A percentile compares a stretch with the other conserved stretches of the same genome.
These are phyloP conservation scores for Tilletia indica DNA, from an alignment of 1,284 basidiomycete species.

Conservation along the genomic window DNA sequence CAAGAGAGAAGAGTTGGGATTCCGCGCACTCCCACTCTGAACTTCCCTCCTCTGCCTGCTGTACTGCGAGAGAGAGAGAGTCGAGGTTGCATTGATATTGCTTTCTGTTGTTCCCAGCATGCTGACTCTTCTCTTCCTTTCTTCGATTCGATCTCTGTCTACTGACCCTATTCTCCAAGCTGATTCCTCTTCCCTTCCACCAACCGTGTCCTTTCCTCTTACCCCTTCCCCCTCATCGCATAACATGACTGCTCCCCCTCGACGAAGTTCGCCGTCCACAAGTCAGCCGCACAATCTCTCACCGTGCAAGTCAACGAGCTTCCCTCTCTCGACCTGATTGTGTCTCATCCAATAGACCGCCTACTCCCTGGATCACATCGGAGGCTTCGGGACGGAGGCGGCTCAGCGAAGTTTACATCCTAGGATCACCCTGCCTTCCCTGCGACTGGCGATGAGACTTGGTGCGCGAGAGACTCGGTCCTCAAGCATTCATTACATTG, in stretches of 20 bases:
- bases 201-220: no score
- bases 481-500: neutral
- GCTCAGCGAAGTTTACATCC: neutral
- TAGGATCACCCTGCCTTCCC: neutral
- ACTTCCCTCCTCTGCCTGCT: no score
- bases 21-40: no score
- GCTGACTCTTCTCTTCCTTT: no score
- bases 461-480: neutral
- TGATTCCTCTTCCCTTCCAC: no score
- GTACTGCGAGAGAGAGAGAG: no score
- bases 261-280: slow-evolving; percentile 5
- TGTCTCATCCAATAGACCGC: neutral
- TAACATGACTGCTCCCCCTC: neutral
- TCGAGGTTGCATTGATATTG: no score
- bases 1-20: no score
- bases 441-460: neutral
- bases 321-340: neutral
- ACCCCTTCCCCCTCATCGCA: no score
- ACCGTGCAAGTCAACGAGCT: neutral
- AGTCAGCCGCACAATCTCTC: neutral
- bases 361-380: neutral
- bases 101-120: no score
- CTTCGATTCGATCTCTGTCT: no score
- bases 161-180: no score
- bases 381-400: slow-evolving; percentile 4